Percentiles rank a stretch among this genome's conserved stretches.
phyloP scores from a whole-genome alignment of 441 rosid genomes.

The Flueggea neowawraea region DNA sequence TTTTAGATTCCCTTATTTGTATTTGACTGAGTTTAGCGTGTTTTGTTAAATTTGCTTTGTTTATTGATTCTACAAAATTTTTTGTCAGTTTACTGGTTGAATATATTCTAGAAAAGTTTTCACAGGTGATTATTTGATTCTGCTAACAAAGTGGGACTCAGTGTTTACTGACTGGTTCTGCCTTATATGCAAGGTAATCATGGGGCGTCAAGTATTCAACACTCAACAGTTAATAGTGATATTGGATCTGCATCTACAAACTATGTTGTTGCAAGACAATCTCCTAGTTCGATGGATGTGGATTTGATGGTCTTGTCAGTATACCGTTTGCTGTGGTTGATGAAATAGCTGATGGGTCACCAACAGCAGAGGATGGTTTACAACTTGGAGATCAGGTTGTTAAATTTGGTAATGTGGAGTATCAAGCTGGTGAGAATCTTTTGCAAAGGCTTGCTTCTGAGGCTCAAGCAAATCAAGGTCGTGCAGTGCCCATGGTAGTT shows the following conservation, averaged over 20 bases:
- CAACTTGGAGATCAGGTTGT: conserved; percentile 96
- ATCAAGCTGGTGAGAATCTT: conserved; percentile 61
- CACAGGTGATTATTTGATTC: no score
- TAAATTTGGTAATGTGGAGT: conserved; percentile 74
- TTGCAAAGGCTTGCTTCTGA: conserved; percentile 69
- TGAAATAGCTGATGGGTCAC: conserved; percentile 88
- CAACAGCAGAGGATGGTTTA: conserved; percentile 93
- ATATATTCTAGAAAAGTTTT: no score
- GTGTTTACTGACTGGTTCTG: neutral
- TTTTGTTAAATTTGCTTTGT: no score
- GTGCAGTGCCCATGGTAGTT: conserved; percentile 39
- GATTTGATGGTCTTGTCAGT: conserved; percentile 44
- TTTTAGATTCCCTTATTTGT: no score
- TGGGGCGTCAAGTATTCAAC: conserved; percentile 27
- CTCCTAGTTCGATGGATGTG: conserved; percentile 45
- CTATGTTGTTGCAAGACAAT: conserved; percentile 20
- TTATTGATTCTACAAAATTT: no score
- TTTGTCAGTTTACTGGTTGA: no score
- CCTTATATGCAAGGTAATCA: conserved; percentile 23
- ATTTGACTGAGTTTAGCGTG: no score
- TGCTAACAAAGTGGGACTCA: no score
- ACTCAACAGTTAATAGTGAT: conserved; percentile 21
- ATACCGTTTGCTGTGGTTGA: conserved; percentile 84
- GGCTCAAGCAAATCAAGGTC: conserved; percentile 64
- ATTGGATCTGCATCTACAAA: conserved; percentile 32